Percentiles rank a stretch among this genome's conserved stretches.
These are phyloP conservation scores for Grammothele lineata DNA, from an alignment of 768 basidiomycete species.

Conservation along the genomic window DNA sequence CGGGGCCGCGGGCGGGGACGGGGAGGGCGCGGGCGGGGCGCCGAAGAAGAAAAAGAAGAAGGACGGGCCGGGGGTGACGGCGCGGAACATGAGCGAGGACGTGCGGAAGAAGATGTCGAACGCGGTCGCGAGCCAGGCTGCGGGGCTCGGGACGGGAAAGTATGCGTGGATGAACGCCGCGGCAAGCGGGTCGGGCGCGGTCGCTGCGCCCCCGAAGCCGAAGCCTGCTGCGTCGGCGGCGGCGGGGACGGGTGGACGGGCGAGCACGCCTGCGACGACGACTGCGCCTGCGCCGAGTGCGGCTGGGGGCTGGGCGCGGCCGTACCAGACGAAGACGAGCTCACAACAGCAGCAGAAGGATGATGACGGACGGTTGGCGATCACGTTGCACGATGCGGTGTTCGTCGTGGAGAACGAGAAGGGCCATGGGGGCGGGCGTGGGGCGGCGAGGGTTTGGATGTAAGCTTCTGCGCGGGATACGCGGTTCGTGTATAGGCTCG, in stretches of 20 bases:
- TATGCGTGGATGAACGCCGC: constrained; percentile 88
- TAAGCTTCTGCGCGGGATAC: too few relatives aligned
- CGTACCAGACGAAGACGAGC: constrained; percentile 50
- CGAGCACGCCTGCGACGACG: constrained; percentile 29
- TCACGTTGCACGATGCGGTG: constrained; percentile 79
- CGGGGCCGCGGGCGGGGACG: constrained; percentile 34
- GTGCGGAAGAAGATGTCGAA: constrained; percentile 91
- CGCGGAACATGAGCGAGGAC: constrained; percentile 88
- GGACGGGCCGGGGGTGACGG: constrained; percentile 79
- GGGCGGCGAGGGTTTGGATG: constrained; percentile 68
- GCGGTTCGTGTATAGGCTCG: too few relatives aligned
- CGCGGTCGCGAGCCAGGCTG: constrained; percentile 82
- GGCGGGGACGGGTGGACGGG: too few relatives aligned
- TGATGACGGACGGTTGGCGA: constrained; percentile 52
- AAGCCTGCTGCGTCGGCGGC: constrained; percentile 24
- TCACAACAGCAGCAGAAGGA: constrained; percentile 35
- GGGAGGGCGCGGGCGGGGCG: constrained; percentile 48
- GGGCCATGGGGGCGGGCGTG: constrained; percentile 79
- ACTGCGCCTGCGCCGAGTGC: constrained; percentile 24
- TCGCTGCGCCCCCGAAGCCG: constrained; percentile 34
- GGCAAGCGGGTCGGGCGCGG: constrained; percentile 28
- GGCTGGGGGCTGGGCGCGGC: constrained; percentile 48
- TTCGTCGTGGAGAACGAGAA: constrained; percentile 82
- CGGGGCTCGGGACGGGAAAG: constrained; percentile 70
- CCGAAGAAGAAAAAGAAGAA: constrained; percentile 76